A percentile compares a stretch with the other conserved stretches of the same genome.
phyloP scores from a whole-genome alignment of 768 basidiomycete species.

The Termitomyces sp. region DNA sequence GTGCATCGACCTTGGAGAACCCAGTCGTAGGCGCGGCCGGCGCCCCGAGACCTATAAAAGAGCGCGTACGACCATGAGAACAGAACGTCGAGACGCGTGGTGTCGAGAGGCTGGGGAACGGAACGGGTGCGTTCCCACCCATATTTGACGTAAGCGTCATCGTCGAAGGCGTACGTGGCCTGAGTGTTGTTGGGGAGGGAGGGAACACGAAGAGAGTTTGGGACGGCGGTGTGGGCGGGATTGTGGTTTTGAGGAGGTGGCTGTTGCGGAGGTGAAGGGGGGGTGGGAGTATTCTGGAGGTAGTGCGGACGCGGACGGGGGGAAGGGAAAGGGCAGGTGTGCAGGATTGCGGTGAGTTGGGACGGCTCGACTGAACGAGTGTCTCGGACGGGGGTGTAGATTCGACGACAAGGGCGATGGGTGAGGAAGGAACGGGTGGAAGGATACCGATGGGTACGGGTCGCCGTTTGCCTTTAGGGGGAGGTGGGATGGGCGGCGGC shows the following conservation, averaged over 20 bases:
- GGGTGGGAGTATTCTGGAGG: constrained; percentile 53
- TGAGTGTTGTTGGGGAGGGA: constrained; percentile 54
- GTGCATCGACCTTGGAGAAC: constrained; percentile 77
- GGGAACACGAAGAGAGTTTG: constrained; percentile 88
- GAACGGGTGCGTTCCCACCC: constrained; percentile 26
- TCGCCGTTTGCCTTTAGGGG: constrained; percentile 54
- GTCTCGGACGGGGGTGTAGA: constrained; percentile 10
- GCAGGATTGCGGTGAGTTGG: constrained; percentile 6
- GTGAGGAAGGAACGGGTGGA: constrained; percentile 71
- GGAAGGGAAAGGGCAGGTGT: constrained; percentile 20
- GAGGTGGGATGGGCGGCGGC: constrained; percentile 27
- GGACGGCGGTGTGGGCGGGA: constrained; percentile 44
- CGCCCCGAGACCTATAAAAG: constrained; percentile 66
- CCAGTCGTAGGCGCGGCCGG: constrained; percentile 75
- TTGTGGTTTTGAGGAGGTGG: constrained; percentile 22
- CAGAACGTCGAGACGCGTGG: constrained; percentile 69
- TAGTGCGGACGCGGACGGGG: constrained; percentile 43
- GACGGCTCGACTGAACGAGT: constrained; percentile 3
- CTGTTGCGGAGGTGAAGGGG: constrained; percentile 47
- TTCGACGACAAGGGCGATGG: constrained; percentile 46
- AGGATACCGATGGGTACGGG: constrained; percentile 57
- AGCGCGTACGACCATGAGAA: constrained; percentile 59
- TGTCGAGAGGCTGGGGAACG: constrained; percentile 56
- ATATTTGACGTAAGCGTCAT: constrained; percentile 73
- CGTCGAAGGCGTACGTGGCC: constrained; percentile 68